Evolutionary conservation across 108 stramenopile genomes (phyloP).

Genomic region (Cylindrotheca closterium): DNA sequence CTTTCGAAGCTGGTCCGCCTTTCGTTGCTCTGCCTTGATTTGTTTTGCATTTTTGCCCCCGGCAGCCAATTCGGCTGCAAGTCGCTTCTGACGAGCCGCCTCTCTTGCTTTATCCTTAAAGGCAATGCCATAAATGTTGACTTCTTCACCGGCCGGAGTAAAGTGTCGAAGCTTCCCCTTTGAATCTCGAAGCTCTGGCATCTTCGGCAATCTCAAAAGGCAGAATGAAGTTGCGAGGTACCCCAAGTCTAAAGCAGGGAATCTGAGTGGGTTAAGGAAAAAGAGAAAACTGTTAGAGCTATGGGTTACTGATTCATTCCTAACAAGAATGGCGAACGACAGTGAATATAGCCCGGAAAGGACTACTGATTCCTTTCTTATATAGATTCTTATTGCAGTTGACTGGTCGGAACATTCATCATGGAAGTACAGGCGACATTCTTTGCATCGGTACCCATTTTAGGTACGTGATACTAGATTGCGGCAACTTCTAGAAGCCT

Average conservation of each 20-base stretch:
- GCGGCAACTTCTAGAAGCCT: slow-evolving; percentile 12
- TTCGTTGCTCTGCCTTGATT: slow-evolving; percentile 83
- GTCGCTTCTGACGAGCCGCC: slow-evolving; percentile 86
- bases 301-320: slow-evolving; percentile 62
- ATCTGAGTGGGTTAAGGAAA: slow-evolving; percentile 55
- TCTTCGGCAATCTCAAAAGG: slow-evolving; percentile 94
- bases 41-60: slow-evolving; percentile 91
- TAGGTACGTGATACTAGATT: slow-evolving; percentile 13
- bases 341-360: slow-evolving; percentile 61
- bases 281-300: slow-evolving; percentile 51
- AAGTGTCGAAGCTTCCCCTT: slow-evolving; percentile 63
- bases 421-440: slow-evolving; percentile 7
- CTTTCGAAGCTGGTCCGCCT: slow-evolving; percentile 64
- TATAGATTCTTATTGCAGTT: slow-evolving; percentile 33
- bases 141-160: slow-evolving; percentile 71
- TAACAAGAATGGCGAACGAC: slow-evolving; percentile 30
- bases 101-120: slow-evolving; percentile 92
- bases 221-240: slow-evolving; percentile 87
- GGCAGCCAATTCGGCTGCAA: slow-evolving; percentile 78
- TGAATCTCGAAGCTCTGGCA: slow-evolving; percentile 92
- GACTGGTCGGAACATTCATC: slow-evolving; percentile 18
- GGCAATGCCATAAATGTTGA: slow-evolving; percentile 77
- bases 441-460: slow-evolving; percentile 25
- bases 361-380: slow-evolving; percentile 58
- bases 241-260: slow-evolving; percentile 90